Conservation (phyloP, 148 eudicot genomes). For the Diospyros kaki region DNA sequence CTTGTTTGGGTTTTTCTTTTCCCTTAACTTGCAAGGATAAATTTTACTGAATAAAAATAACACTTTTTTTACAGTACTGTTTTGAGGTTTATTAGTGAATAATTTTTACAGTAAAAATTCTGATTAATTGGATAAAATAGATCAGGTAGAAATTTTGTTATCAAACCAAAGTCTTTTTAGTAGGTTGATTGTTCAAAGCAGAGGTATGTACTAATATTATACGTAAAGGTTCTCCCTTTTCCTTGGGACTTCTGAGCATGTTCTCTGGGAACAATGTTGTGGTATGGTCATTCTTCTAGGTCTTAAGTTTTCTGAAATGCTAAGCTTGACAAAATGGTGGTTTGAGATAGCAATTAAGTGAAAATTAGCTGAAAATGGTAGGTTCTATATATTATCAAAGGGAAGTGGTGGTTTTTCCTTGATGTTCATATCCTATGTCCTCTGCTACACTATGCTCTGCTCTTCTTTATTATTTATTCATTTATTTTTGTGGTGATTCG, state of each 20-base stretch:
- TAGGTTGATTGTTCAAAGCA: not conserved
- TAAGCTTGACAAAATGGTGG: not conserved
- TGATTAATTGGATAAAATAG: no score
- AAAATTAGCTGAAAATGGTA: no score
- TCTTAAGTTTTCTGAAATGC: not conserved
- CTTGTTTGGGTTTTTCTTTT: no score
- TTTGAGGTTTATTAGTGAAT: no score
- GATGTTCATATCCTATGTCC: not conserved
- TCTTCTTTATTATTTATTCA: not conserved
- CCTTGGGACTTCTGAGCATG: not conserved
- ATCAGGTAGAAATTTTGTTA: no score
- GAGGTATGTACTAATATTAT: not conserved
- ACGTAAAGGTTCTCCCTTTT: not conserved
- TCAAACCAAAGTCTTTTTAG: not conserved
- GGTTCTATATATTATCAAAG: not conserved
- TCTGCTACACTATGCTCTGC: not conserved
- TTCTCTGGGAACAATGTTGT: not conserved
- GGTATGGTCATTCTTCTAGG: not conserved
- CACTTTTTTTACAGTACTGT: no score
- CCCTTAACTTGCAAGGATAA: no score
- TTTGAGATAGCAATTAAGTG: not conserved
- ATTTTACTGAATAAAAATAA: no score
- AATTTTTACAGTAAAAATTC: no score
- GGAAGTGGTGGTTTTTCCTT: not conserved
- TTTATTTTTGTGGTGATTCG: not conserved